These are phyloP conservation scores for Colletotrichum sublineola DNA, from an alignment of 2,329 filamentous ascomycete genomes.

Conservation along the genomic window DNA sequence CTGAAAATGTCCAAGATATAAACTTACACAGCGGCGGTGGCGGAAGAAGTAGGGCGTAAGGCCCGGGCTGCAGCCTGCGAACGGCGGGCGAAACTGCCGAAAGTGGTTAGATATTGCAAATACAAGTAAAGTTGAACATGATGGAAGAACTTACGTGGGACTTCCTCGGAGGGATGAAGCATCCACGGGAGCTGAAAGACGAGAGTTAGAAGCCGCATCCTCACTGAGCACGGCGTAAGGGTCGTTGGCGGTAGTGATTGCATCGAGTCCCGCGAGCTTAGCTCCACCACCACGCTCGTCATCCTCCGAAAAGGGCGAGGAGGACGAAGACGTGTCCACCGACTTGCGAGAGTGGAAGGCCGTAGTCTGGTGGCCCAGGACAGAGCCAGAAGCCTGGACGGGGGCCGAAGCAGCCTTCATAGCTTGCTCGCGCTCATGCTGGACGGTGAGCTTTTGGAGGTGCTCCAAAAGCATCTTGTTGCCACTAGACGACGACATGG, in stretches of 20 bases:
- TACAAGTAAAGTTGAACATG: background rate
- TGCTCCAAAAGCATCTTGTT: slow-evolving; percentile 35
- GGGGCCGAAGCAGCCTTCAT: slow-evolving; percentile 13
- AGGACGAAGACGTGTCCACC: slow-evolving; percentile 12
- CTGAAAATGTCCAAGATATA: no score
- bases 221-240: background rate
- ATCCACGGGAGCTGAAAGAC: background rate
- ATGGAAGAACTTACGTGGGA: slow-evolving; percentile 8
- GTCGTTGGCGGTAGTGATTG: background rate
- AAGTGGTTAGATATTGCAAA: background rate
- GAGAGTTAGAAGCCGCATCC: background rate
- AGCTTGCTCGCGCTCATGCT: slow-evolving; percentile 34
- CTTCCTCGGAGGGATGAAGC: slow-evolving; percentile 31
- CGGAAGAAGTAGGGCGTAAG: slow-evolving; percentile 36
- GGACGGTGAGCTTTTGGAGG: slow-evolving; percentile 24
- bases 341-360: slow-evolving; percentile 11
- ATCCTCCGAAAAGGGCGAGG: slow-evolving; percentile 29
- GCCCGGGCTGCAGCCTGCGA: slow-evolving; percentile 25
- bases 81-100: slow-evolving; percentile 17
- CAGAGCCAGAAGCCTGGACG: background rate
- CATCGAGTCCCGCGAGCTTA: background rate
- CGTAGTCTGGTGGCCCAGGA: background rate
- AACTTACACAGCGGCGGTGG: slow-evolving; percentile 34
- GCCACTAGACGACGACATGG: slow-evolving; percentile 25
- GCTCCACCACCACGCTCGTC: slow-evolving; percentile 26